phyloP scores from a whole-genome alignment of 164 flowering plant genomes.

The Tinospora cordifolia region DNA sequence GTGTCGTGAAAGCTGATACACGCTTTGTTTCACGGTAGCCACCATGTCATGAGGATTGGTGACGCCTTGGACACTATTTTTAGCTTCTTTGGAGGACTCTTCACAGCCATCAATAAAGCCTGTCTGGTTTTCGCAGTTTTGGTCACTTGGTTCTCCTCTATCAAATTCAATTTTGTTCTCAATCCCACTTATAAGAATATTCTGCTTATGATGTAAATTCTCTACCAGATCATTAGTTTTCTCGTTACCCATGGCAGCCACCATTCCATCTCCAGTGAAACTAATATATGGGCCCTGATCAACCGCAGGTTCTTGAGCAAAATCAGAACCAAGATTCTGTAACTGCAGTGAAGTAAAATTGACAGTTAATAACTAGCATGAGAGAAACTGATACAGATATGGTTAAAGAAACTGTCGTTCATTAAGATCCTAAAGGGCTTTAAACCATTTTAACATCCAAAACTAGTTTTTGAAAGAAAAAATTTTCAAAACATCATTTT shows the following conservation, averaged over 20 bases:
- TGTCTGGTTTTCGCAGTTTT: constrained; percentile 7
- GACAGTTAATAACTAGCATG: not conserved
- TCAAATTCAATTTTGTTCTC: constrained; percentile 1
- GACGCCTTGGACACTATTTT: not conserved
- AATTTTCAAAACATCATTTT: too few relatives aligned
- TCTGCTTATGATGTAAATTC: constrained; percentile 9
- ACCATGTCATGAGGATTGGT: constrained; percentile 12
- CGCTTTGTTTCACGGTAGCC: constrained; percentile 26
- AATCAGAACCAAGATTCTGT: constrained; percentile 8
- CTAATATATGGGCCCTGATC: constrained; percentile 49
- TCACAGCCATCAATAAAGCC: constrained; percentile 4
- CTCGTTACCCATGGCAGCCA: constrained; percentile 26
- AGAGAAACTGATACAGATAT: not conserved
- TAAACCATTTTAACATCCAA: not conserved
- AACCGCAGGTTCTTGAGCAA: constrained; percentile 27
- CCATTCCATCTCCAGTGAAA: constrained; percentile 41
- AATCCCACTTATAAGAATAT: constrained; percentile 8
- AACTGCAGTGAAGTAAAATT: constrained; percentile 22
- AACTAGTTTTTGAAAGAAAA: too few relatives aligned
- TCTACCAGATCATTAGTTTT: constrained; percentile 7
- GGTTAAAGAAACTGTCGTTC: not conserved
- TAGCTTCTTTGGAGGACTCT: constrained; percentile 16
- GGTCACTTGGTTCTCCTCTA: constrained; percentile 4
- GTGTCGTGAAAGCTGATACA: constrained; percentile 36
- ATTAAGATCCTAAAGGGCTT: not conserved